Evolutionary conservation across 768 basidiomycete species (phyloP), one percentile per base, ranked within the genome.

Genomic region (Lyophyllum semitale): DNA sequence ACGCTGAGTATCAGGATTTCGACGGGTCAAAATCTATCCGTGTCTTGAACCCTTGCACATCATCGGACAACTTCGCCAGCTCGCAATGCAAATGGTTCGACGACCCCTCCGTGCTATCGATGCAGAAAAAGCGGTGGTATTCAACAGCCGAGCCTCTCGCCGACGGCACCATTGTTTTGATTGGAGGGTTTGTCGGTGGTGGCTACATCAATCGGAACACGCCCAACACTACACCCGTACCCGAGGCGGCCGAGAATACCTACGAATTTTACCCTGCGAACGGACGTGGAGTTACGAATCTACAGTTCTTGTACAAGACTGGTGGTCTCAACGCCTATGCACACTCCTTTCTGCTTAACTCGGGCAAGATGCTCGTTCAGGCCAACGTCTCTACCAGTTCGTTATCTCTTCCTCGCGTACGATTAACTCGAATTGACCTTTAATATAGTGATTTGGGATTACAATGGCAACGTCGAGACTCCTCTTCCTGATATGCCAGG

Each of bases 11-110:
- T 69, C 72, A 84, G 51, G 88, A 96, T 68, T 91, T 84, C 57
- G 92, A 94, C 63, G 93, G 95, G 47, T 79, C 83, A 17, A 83
- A 80, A 49, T 77, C 89, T 38, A 92, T 96, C 65, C 89, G 94
- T 55, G 74, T 95, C 62, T 77, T 98, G 56, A 85, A 88, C 61
- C 88, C 93, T 4, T 96, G 94, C 68, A 77, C 68, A 51, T 67
- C 70, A 49, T 54, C 69, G 1, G 74, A 81, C 55, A 69, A 85
- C 61, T 77, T 84, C 60, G 55, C 73, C 13, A 77, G 77, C 17
- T 3, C 78, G 1, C 57, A 78, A 1, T 92, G 90, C 62, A 76
- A 83, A 59, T 91, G 89, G 88, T 90, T 82, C 64, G 90, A 92
- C 63, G 77, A 91, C 38, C 72, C 83, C 1, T 73, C 77, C 0